Evolutionary conservation across 163 green algal species (phyloP).

Genomic region (Scenedesmus sp.): DNA sequence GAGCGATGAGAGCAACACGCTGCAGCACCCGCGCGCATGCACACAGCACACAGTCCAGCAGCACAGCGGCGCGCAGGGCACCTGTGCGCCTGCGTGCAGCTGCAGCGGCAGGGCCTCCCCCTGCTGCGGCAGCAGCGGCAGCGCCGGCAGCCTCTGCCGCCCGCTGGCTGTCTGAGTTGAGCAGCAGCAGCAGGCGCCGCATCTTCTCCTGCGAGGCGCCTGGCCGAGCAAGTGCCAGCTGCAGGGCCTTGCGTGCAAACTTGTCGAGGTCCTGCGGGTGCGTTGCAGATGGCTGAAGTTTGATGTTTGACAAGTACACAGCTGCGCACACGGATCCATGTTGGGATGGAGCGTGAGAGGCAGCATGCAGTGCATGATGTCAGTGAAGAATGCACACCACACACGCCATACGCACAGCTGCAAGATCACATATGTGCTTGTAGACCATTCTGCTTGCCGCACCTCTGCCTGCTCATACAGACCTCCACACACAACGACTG

Average conservation of each 20-base stretch:
- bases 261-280: constrained; percentile 3
- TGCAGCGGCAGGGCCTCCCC: neutral
- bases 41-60: neutral
- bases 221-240: constrained; percentile 4
- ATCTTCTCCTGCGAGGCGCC: constrained; percentile 4
- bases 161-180: constrained; percentile 1
- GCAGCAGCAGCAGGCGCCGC: neutral
- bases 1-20: neutral
- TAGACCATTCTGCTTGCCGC: neutral
- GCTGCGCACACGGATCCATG: neutral
- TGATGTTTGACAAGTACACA: neutral
- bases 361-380: no score
- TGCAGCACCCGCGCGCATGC: neutral
- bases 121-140: constrained; percentile 2
- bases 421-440: neutral
- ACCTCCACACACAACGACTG: no score
- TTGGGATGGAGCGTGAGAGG: neutral
- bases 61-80: no score
- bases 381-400: no score
- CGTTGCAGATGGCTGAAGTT: neutral
- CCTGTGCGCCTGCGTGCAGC: neutral
- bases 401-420: no score
- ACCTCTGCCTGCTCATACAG: no score
- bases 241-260: constrained; percentile 13
- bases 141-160: neutral